Conservation (phyloP, 1,284 basidiomycete species). For the Stygiomarasmius scandens region DNA sequence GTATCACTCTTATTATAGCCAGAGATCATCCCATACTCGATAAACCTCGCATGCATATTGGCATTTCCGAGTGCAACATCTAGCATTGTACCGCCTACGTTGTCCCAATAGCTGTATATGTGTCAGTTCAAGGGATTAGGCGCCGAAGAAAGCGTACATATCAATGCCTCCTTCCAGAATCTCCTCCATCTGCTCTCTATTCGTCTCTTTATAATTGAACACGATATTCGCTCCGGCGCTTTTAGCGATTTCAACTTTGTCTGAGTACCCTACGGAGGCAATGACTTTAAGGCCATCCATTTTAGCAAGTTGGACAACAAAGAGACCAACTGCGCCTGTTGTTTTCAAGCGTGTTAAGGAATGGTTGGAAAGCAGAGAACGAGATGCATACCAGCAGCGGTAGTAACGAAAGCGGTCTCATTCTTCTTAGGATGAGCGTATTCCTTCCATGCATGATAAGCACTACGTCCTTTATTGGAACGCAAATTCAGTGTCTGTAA, state of each 20-base stretch:
- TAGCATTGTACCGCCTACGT: constrained; percentile 70
- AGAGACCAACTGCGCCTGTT: constrained; percentile 35
- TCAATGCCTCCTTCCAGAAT: constrained; percentile 64
- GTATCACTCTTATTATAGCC: constrained; percentile 21
- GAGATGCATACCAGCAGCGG: constrained; percentile 58
- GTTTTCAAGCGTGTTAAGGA: no score
- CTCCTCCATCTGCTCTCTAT: constrained; percentile 44
- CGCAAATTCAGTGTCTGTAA: background rate
- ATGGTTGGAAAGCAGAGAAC: no score
- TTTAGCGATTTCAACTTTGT: no score
- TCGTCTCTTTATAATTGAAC: constrained; percentile 74
- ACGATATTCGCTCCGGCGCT: constrained; percentile 71
- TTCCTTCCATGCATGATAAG: constrained; percentile 39
- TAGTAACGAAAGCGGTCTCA: constrained; percentile 56
- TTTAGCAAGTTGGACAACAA: constrained; percentile 52
- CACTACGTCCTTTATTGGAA: constrained; percentile 36
- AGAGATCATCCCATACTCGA: constrained; percentile 11
- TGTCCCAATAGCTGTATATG: constrained; percentile 43
- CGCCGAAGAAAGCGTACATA: no score
- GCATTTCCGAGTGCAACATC: constrained; percentile 51
- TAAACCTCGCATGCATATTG: background rate
- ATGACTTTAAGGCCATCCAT: constrained; percentile 61
- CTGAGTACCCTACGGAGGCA: constrained; percentile 64
- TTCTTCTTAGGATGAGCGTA: constrained; percentile 43
- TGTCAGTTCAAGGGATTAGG: background rate